Conservation (phyloP, 345 rosid genomes). For the Stellera chamaejasme region DNA sequence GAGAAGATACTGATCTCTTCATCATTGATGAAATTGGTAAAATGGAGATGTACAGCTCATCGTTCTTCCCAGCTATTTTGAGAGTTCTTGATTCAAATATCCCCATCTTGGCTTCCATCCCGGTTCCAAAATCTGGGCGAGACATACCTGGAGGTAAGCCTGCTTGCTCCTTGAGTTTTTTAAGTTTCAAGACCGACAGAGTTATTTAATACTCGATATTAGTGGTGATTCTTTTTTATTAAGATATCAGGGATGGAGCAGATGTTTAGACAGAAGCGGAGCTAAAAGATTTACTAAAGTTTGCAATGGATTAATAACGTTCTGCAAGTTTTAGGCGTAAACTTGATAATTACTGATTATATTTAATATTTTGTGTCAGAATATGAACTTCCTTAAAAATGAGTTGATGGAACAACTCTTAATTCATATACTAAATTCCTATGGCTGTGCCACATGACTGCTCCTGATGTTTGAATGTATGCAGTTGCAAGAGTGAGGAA, state of each 20-base stretch:
- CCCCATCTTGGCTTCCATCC: conserved; percentile 55
- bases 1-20: conserved; percentile 47
- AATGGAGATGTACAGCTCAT: conserved; percentile 66
- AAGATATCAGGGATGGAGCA: neutral
- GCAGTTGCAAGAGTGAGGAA: conserved; percentile 60
- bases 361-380: too few species aligned
- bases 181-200: too few species aligned
- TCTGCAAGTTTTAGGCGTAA: too few species aligned
- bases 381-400: too few species aligned
- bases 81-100: conserved; percentile 48
- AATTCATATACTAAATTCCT: too few species aligned
- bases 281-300: too few species aligned
- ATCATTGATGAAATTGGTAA: conserved; percentile 70
- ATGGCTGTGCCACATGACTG: too few species aligned
- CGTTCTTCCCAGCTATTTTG: conserved; percentile 60
- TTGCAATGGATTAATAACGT: too few species aligned
- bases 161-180: neutral
- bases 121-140: conserved; percentile 47
- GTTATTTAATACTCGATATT: neutral
- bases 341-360: too few species aligned
- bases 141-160: conserved; percentile 51
- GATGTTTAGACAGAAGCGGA: too few species aligned
- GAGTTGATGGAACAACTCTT: too few species aligned
- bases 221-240: neutral
- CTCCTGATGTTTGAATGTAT: conserved; percentile 1